Percentiles rank a stretch among this genome's conserved stretches.
phyloP scores from a whole-genome alignment of 441 rosid species.

The Isatis lusitanica region DNA sequence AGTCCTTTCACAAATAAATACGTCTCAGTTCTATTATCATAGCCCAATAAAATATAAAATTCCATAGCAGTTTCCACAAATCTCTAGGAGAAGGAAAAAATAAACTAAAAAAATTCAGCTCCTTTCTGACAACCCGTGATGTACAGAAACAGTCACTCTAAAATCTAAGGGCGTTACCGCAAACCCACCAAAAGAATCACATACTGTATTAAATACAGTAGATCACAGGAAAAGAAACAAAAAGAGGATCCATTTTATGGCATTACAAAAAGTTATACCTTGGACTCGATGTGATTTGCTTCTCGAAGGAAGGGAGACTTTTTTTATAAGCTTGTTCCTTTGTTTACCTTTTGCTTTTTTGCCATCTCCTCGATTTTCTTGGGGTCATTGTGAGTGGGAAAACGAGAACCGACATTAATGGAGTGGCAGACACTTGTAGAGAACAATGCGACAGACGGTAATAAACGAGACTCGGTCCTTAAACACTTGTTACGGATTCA shows the following conservation, averaged over 20 bases:
- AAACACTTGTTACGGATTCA: too few species aligned
- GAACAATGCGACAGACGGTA: neutral
- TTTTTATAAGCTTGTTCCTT: neutral
- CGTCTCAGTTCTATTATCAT: neutral
- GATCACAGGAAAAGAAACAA: neutral
- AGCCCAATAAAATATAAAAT: neutral
- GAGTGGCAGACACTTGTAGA: conserved; percentile 30
- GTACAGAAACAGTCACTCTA: neutral
- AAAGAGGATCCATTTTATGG: neutral
- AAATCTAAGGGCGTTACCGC: neutral
- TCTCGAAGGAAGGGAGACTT: neutral
- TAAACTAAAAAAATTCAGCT: neutral
- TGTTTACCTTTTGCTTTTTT: neutral
- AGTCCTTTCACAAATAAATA: neutral
- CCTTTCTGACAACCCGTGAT: neutral
- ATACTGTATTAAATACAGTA: neutral
- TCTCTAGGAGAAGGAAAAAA: neutral
- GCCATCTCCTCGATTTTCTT: neutral
- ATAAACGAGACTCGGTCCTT: neutral
- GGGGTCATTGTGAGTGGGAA: conserved; percentile 14
- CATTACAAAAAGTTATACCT: conserved; percentile 1
- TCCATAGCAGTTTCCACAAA: neutral
- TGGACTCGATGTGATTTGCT: neutral
- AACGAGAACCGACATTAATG: conserved; percentile 31
- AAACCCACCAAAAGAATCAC: neutral